Evolutionary conservation across 2,329 filamentous ascomycete genomes (phyloP).

Genomic region (Hypoxylon rubiginosum): DNA sequence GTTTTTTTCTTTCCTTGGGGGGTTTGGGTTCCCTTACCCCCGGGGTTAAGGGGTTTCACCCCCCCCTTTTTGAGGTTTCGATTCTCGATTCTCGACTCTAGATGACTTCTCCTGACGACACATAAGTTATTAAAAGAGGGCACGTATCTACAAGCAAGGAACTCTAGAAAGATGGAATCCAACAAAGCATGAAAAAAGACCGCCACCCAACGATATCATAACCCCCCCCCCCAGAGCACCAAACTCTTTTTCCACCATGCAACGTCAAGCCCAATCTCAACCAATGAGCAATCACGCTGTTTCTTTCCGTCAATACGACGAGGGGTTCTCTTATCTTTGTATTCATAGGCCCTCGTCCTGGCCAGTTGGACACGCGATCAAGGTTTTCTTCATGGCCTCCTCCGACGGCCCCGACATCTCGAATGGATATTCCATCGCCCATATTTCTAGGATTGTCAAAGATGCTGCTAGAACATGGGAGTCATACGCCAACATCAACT

Average conservation of each 20-base stretch:
- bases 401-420: background rate
- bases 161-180: background rate
- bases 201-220: too few relatives aligned
- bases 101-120: too few relatives aligned
- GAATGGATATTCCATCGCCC: background rate
- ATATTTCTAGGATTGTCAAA: background rate
- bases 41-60: too few relatives aligned
- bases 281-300: background rate
- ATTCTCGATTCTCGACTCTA: too few relatives aligned
- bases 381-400: background rate
- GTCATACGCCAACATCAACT: background rate
- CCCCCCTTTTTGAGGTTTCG: too few relatives aligned
- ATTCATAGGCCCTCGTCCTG: background rate
- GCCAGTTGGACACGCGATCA: background rate
- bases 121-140: too few relatives aligned
- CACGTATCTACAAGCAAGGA: background rate
- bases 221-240: background rate
- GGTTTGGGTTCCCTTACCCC: too few relatives aligned
- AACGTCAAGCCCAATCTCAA: background rate
- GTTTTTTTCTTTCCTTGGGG: too few relatives aligned
- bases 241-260: background rate
- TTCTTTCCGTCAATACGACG: background rate
- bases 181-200: background rate
- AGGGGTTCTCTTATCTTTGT: background rate
- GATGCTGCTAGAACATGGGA: background rate